Evolutionary conservation across 352 stramenopile species (phyloP), one percentile per base, ranked within the genome.

Genomic region (Pythium scleroteichum): DNA sequence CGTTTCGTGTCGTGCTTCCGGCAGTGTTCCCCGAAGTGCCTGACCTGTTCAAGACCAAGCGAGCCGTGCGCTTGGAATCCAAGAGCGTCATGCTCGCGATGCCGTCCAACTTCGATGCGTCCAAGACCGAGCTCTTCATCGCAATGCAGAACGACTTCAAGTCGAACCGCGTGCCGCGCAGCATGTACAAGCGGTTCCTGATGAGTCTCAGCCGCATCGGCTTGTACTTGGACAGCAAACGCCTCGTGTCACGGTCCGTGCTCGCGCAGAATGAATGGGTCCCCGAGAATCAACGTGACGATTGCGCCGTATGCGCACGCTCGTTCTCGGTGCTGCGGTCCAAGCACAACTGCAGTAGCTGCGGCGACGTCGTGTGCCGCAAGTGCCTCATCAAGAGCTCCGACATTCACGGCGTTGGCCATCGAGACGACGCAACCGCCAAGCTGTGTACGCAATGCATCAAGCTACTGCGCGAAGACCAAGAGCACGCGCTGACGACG

Each of bases 21-120:
- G 35, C 26, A 3, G 26, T 26, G 2, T 60, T 60, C 23, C 32
- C 33, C 2, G 44, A 62, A 44, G 46, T 67, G 2, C 60, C 60
- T 2, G 60, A 67, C 27, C 41, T 67, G 7, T 57, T 62, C 40
- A 67, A 67, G 46, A 23, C 60, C 51, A 67, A 67, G 46, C 60
- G 60, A n/a, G 23, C 44, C 4, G 51, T 67, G 20, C 60, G 60
- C 8, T 53, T 52, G 20, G 19, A 14, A 14, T 6, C 17, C 33
- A 52, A 45, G 38, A 59, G 35, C 44, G 60, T 68, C 24, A 51
- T 62, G 60, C 35, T 68, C 2, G 23, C 53, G 12, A 46, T 57
- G 52, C 60, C 60, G 23, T 54, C 52, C 0, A 46, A 48, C 4
- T 53, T 19, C 23, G 23, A 24, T 57, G 5, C 29, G 5, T 35